Conservation (phyloP, 2,329 filamentous ascomycete genomes). For the Aspergillus intermedius region DNA sequence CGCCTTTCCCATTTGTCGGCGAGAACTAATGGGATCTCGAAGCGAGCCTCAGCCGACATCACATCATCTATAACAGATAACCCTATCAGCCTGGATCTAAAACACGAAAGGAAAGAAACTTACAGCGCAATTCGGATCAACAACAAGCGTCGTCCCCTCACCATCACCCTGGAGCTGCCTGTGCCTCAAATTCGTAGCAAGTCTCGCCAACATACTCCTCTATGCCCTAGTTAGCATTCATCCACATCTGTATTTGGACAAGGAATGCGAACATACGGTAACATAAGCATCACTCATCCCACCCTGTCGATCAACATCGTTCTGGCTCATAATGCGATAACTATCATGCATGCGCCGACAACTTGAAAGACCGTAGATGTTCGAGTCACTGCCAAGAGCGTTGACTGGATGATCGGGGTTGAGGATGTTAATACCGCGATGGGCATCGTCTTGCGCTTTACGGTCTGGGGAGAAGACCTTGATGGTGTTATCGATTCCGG, state of each 20-base stretch:
- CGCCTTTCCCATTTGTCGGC: no score
- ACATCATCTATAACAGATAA: constrained; percentile 25
- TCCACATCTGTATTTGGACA: constrained; percentile 1
- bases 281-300: constrained; percentile 54
- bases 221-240: constrained; percentile 17
- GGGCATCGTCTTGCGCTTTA: constrained; percentile 51
- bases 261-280: constrained; percentile 38
- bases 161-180: constrained; percentile 15
- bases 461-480: constrained; percentile 61
- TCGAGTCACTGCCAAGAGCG: constrained; percentile 21
- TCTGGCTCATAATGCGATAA: constrained; percentile 57
- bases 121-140: constrained; percentile 43
- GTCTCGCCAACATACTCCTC: constrained; percentile 43
- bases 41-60: constrained; percentile 4
- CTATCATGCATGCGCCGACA: constrained; percentile 54
- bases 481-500: constrained; percentile 62
- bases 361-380: constrained; percentile 46
- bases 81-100: constrained; percentile 6
- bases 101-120: constrained; percentile 10
- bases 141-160: constrained; percentile 28
- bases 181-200: constrained; percentile 38
- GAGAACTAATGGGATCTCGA: no score
- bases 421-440: constrained; percentile 52
- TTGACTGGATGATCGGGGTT: constrained; percentile 40
- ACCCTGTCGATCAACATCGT: constrained; percentile 54